Evolutionary conservation across 495 filamentous ascomycete species (phyloP), one percentile per base, ranked within the genome.

Genomic region (Xeromyces bisporus): DNA sequence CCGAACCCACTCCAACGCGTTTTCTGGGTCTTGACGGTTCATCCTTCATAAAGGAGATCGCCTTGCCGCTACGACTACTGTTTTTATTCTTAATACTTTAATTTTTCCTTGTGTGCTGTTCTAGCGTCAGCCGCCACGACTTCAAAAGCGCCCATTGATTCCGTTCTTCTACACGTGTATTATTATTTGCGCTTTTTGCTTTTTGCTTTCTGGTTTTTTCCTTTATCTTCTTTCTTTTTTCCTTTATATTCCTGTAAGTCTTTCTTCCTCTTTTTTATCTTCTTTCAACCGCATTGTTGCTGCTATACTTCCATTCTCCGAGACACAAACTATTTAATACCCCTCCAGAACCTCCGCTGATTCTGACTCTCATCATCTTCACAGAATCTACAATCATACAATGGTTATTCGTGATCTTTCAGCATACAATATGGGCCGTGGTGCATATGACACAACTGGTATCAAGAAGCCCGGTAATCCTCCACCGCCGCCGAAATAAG

Each of bases 381-480:
- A 41, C 49, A 61, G 57, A 56, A 29, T 48, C 50, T 28, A n/a
- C n/a, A n/a, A n/a, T 21, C 20, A 21, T 9, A 51, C 46, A 31
- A 71, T 71, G 67, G 66, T 69, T 38, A 48, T 57, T 30, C 53
- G 59, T 48, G 59, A 61, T 32, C 44, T 49, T 24, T 53, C 56
- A 25, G 53, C 56, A 29, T 56, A 47, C 48, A 71, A 71, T 47
- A 71, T 72, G 67, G 67, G 67, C 40, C 62, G 67, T 30, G 67
- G 67, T 32, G 64, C 63, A 41, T 72, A 72, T 40, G 67, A 72
- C 38, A 72, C 67, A 32, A 72, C 67, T 3, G 67, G 67, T 14
- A 60, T 69, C 12, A 62, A 67, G 45, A 69, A 69, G 50, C 67
- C 67, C 26, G 58, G 64, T 33, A 59, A 60, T 43, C 66, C 66